Percentiles rank a stretch among this genome's conserved stretches.
Conservation (phyloP, 2,329 filamentous ascomycete species). For the Ophiostoma montium region DNA sequence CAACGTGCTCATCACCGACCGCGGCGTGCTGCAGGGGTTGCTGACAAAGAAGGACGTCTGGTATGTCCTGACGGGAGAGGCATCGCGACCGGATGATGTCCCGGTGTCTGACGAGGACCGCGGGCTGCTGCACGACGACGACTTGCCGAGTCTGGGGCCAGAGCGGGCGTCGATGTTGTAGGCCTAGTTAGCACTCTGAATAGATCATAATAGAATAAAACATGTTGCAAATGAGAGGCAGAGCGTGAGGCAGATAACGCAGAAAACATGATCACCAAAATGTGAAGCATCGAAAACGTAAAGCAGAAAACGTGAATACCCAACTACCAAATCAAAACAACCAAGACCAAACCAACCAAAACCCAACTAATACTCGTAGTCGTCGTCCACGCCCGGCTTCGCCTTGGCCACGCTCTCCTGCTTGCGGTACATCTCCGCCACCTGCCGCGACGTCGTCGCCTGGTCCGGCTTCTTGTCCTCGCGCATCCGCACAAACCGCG, state of each 20-base stretch:
- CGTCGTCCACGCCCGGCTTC: conserved; percentile 82
- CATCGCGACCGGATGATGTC: conserved; percentile 15
- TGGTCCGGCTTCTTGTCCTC: conserved; percentile 94
- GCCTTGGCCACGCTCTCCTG: conserved; percentile 83
- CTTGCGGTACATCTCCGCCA: conserved; percentile 93
- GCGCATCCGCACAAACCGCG: conserved; percentile 76
- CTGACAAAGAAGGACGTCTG: conserved; percentile 97
- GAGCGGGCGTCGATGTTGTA: conserved; percentile 8
- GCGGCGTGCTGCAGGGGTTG: conserved; percentile 67
- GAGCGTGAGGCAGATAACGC: background rate
- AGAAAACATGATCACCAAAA: background rate
- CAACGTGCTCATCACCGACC: conserved; percentile 77
- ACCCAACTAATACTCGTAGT: conserved; percentile 72
- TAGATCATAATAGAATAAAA: too few species aligned
- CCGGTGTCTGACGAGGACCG: conserved; percentile 24
- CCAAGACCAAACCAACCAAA: background rate
- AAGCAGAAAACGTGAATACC: background rate
- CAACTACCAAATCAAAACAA: background rate
- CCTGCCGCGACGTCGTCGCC: conserved; percentile 69
- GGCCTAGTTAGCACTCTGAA: background rate
- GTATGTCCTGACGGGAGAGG: conserved; percentile 54
- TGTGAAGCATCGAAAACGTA: background rate
- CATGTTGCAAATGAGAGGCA: too few species aligned
- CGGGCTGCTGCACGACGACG: conserved; percentile 11
- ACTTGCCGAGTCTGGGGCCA: conserved; percentile 16